Base-by-base conservation (phyloP, 202 grass and related monocot genomes). In the Carex sylvatica region DNA sequence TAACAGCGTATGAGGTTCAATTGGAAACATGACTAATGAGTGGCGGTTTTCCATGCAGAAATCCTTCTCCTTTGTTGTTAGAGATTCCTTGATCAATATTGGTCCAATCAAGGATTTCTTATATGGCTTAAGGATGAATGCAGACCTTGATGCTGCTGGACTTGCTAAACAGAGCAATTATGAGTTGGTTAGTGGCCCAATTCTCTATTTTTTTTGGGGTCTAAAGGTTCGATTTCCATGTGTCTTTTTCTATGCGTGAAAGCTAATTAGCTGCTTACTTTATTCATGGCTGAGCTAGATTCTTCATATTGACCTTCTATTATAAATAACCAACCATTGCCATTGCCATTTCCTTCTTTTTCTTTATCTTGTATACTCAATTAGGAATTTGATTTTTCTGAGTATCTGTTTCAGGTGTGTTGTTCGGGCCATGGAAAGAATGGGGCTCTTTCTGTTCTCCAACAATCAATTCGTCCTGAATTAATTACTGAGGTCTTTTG, bases 371-470 rank as follows among this genome's bases (percentile, higher is more conserved):
- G 28, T 58, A 30, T 53, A 61, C 13, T 69, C 31, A 71, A 46
- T 59, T 70, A 28, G 26, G 26, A 78, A 36, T 70, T 26, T 44
- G 24, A 63, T 51, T 77, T 80, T 71, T 90, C 9, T 88, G 14
- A 81, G 49, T 86, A 19, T 88, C 46, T 86, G 33, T 94, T 85
- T 80, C 72, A 98, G 95, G 92, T 98, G 5, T 98, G 95, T 84
- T 98, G 95, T 86, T 98, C 95, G 56, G 95, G 95, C 83, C 92
- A 98, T 84, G 95, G 95, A 80, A 98, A 98, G 83, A 98, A 98
- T 83, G 95, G 95, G 80, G 65, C 95, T 54, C 87, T 98, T 80
- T 93, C 85, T 53, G 84, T 90, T 60, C 90, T 98, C 70, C 95
- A 98, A 83, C 95, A 98, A 93, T 98, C 95, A 78, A 88, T 98